phyloP scores from a whole-genome alignment of 495 filamentous ascomycete species.

The Emericellopsis terricola region DNA sequence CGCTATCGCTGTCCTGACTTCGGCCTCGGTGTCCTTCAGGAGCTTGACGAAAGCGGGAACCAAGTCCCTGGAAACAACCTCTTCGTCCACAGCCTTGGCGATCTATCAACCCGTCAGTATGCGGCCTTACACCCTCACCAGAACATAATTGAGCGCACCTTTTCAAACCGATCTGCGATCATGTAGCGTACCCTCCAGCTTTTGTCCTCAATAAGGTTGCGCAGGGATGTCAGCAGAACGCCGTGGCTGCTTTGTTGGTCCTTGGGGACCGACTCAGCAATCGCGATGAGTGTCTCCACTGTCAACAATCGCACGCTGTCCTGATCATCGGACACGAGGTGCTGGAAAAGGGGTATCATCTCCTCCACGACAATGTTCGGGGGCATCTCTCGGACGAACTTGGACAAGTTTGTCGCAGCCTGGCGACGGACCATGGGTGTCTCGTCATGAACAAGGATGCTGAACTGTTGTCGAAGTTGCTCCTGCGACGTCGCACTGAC shows the following conservation, averaged over 20 bases:
- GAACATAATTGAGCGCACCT: no score
- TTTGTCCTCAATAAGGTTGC: constrained; percentile 92
- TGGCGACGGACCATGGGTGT: constrained; percentile 97
- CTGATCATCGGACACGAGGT: constrained; percentile 87
- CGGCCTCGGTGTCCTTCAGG: constrained; percentile 90
- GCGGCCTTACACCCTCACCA: no score
- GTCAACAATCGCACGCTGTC: constrained; percentile 93
- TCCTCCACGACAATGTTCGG: constrained; percentile 81
- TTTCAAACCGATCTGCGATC: constrained; percentile 97
- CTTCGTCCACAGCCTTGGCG: constrained; percentile 93
- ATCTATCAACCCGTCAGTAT: constrained; percentile 38
- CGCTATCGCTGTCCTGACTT: constrained; percentile 92
- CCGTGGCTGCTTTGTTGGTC: constrained; percentile 95
- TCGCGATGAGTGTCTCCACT: constrained; percentile 88
- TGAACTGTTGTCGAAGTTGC: constrained; percentile 74
- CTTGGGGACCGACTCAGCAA: constrained; percentile 93
- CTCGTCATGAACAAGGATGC: constrained; percentile 86
- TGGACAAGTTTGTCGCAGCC: constrained; percentile 86
- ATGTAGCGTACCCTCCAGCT: constrained; percentile 98
- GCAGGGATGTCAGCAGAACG: constrained; percentile 72
- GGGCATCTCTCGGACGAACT: constrained; percentile 94
- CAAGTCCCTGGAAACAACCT: constrained; percentile 83
- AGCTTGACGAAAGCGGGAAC: constrained; percentile 96
- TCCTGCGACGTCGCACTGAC: constrained; percentile 72
- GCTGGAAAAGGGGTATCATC: constrained; percentile 98